Percentiles rank a stretch among this genome's conserved stretches.
phyloP scores from a whole-genome alignment of 2,329 filamentous ascomycete species.

The Arthrobotrys pseudoclavata region DNA sequence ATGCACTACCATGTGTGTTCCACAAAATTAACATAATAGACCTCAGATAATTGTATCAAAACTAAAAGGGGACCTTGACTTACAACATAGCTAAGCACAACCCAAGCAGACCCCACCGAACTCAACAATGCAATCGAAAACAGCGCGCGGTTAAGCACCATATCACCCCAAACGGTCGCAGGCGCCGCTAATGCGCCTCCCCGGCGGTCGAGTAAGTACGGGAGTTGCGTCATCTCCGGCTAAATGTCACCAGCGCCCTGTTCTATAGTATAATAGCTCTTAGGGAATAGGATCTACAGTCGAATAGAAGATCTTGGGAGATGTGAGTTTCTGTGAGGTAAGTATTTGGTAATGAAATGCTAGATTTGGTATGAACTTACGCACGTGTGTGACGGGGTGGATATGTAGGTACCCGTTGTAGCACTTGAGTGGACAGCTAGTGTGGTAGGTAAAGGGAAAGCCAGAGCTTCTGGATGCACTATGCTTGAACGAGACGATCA shows the following conservation, averaged over 20 bases:
- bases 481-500: not conserved
- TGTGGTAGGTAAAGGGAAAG: not conserved
- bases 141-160: constrained; percentile 64
- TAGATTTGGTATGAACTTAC: constrained; percentile 34
- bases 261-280: not conserved
- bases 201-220: constrained; percentile 47
- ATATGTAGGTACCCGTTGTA: constrained; percentile 33
- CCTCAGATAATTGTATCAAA: not conserved
- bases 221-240: constrained; percentile 25
- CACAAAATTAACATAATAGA: constrained; percentile 6
- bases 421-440: constrained; percentile 4
- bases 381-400: constrained; percentile 26
- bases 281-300: constrained; percentile 16
- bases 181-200: constrained; percentile 57
- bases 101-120: constrained; percentile 66
- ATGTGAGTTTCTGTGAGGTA: constrained; percentile 24
- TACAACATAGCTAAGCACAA: constrained; percentile 66
- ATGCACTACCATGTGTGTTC: constrained; percentile 64
- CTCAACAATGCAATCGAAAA: constrained; percentile 65
- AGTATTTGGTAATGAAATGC: constrained; percentile 30
- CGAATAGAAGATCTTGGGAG: constrained; percentile 5
- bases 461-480: not conserved
- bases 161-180: constrained; percentile 48
- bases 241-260: constrained; percentile 11
- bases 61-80: constrained; percentile 29